Evolutionary conservation across 2,329 filamentous ascomycete species (phyloP).

Genomic region (Trichoderma oligosporum): DNA sequence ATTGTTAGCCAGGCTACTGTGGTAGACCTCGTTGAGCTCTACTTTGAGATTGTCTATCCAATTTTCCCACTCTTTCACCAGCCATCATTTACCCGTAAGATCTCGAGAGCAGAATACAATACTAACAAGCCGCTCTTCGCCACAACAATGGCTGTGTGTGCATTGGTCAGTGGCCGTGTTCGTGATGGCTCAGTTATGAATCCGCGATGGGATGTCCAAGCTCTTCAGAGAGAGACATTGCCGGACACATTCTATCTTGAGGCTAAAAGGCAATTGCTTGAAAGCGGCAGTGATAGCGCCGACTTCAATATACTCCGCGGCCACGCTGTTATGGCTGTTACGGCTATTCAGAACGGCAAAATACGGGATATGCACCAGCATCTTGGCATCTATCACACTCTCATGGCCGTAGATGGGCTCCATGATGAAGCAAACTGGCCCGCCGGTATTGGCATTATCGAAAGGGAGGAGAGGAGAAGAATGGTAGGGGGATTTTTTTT

Average conservation of each 20-base stretch:
- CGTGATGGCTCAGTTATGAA: constrained; percentile 46
- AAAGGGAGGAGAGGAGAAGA: constrained; percentile 45
- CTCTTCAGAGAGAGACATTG: constrained; percentile 7
- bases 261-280: constrained; percentile 22
- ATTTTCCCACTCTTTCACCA: constrained; percentile 51
- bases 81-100: constrained; percentile 38
- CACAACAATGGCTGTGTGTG: constrained; percentile 49
- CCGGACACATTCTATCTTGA: constrained; percentile 25
- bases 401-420: constrained; percentile 46
- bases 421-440: constrained; percentile 55
- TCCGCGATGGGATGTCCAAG: constrained; percentile 38
- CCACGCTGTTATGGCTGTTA: constrained; percentile 46
- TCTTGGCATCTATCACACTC: constrained; percentile 47
- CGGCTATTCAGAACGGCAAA: constrained; percentile 49
- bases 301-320: constrained; percentile 23
- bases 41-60: constrained; percentile 52
- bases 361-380: constrained; percentile 48
- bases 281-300: constrained; percentile 1
- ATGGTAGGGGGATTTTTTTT: constrained; percentile 32
- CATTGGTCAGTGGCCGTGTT: constrained; percentile 46
- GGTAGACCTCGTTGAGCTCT: constrained; percentile 43
- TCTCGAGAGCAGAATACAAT: constrained; percentile 43
- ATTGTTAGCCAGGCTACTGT: constrained; percentile 30
- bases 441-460: constrained; percentile 39
- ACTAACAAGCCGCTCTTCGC: constrained; percentile 43